Base-by-base conservation (phyloP, 2,329 filamentous ascomycete genomes). In the Daldinia sp. region DNA sequence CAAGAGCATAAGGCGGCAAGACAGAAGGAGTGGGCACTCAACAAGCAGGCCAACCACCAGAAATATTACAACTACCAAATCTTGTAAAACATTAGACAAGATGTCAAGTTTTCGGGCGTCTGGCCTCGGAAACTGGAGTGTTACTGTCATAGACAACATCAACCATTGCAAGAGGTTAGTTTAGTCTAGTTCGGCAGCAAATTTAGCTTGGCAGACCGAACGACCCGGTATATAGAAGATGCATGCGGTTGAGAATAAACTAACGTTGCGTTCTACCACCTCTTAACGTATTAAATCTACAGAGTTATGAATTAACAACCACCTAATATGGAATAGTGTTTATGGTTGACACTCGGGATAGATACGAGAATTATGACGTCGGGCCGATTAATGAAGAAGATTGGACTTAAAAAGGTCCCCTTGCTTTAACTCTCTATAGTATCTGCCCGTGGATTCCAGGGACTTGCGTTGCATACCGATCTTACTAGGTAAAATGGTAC, bases 11-110 rank as follows among this genome's bases (percentile, higher is more conserved):
- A 86, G 52, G 83, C 85, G 25, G 81, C 84, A 66, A 87, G 85
- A 72, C 83, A 83, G 66, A 89, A 89, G 70, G 85, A 91, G 65
- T 90, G 88, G 79, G 85, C 85, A 29, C 84, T 93, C 72, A 89
- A 94, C 73, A 90, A 87, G 80, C 85, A 85, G 72, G 83, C 81
- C 63, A 97, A 97, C 79, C 85, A 85, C 81, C 92, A 96, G 76
- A 84, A 85, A 75, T 81, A 80, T 70, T 86, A 84, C 77, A 84
- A 84, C 73, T 84, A 84, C 78, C 82, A 75, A 60, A 72, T 75
- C 45, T 67, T 75, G 67, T 74, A 29, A 68, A 45, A 27, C 8
- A 34, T 8, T 34, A 49, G n/a, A 49, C 32, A 29, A 55, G 43
- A 48, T 51, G 6, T 49, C 17, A 30, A 17, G 54, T 47, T 59